These are phyloP conservation scores for Colletotrichum noveboracense DNA, from an alignment of 2,329 filamentous ascomycete genomes.

Conservation along the genomic window DNA sequence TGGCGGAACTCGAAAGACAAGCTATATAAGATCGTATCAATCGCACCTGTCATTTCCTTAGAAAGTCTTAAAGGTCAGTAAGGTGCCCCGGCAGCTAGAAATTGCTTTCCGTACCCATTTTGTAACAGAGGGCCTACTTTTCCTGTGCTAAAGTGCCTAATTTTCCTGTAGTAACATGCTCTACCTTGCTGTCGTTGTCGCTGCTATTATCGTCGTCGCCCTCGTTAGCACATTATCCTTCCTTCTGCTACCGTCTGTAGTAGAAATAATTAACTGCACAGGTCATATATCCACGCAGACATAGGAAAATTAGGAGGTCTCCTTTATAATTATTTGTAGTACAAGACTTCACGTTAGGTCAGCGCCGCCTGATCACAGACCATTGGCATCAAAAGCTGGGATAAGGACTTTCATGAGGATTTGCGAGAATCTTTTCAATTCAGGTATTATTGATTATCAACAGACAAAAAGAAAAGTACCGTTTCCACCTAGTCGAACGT, in stretches of 20 bases:
- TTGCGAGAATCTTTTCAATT: not conserved
- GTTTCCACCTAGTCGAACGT: not conserved
- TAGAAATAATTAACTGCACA: too few relatives aligned
- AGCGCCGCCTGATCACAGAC: accelerated
- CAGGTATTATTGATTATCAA: not conserved
- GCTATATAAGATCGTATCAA: not conserved
- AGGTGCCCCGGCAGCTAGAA: not conserved
- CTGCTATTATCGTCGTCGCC: too few relatives aligned
- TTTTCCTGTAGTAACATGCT: too few relatives aligned
- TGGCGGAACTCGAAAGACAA: not conserved
- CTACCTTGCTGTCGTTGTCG: too few relatives aligned
- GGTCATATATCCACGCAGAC: too few relatives aligned
- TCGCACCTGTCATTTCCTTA: not conserved
- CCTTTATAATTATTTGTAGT: not conserved
- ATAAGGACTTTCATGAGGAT: too few relatives aligned
- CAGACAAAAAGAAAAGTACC: not conserved
- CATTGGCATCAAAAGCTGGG: not conserved
- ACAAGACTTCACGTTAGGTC: not conserved
- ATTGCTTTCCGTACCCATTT: too few relatives aligned
- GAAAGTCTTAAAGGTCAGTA: accelerated
- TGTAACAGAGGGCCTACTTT: too few relatives aligned
- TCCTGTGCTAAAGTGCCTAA: too few relatives aligned
- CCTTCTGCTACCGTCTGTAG: too few relatives aligned
- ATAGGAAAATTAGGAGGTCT: too few relatives aligned
- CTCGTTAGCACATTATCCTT: too few relatives aligned